Base-by-base conservation (phyloP, 2,329 filamentous ascomycete genomes). In the Rhynchosporium secalis region DNA sequence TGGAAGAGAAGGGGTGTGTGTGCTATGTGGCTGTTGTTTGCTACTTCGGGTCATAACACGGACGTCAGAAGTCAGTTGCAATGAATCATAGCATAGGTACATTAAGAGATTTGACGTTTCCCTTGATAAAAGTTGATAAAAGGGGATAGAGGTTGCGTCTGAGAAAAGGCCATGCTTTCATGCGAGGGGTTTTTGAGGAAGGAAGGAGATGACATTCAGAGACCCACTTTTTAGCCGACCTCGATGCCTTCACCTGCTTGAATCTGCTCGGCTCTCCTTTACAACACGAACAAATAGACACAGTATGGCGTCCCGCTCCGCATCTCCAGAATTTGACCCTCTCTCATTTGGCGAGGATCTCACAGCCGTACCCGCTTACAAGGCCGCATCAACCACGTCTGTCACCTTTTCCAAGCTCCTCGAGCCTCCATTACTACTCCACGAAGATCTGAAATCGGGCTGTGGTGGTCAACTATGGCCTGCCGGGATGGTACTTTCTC, bases 401-500 rank as follows among this genome's bases (percentile, higher is more conserved):
- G 76, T 86, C 58, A 79, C 83, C 70, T 95, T 98, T 72, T 88
- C 90, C 66, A 89, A 90, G 45, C 82, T 95, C 58, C 81, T 97
- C 40, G 76, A 80, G 26, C 78, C 83, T 54, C 87, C 90, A 49
- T 81, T 98, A 65, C 81, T 84, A 64, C 84, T 98, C 15, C 89
- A 91, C 71, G 92, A 97, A 75, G 93, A 98, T 76, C 83, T 96
- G 54, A 86, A 85, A 62, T 86, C 90, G 66, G 95, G 95, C 64
- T 98, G 95, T 75, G 95, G 95, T 55, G 95, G 95, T 2, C 91
- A 96, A 76, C 83, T 96, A 10, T 98, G 95, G 95, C 94, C 93
- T 3, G 94, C 94, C 0, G 95, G 95, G 10, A 90, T 96, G 86
- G 85, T 95, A 15, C 80, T 99, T 58, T 85, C 90, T 26, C 91